Evolutionary conservation across 192 early-diverging fungal species (phyloP).

Genomic region (Podila epigama): DNA sequence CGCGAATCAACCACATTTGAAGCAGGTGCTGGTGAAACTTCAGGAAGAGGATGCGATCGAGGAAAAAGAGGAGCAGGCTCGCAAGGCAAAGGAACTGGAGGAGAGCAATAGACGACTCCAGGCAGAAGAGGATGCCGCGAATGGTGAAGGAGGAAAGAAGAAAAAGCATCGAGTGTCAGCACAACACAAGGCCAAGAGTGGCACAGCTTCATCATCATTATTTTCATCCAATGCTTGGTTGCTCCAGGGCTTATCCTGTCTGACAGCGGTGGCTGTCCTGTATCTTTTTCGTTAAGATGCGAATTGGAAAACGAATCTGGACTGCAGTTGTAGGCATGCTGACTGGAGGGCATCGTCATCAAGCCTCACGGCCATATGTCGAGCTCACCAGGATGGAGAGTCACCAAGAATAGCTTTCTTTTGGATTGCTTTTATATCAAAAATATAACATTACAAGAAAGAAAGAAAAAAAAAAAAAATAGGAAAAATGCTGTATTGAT

Average conservation of each 20-base stretch:
- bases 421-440: neutral
- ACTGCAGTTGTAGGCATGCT: neutral
- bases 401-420: no score
- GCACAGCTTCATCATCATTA: neutral
- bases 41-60: slow-evolving; percentile 1
- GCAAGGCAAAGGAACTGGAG: slow-evolving; percentile 6
- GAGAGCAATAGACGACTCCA: neutral
- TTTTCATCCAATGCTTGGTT: neutral
- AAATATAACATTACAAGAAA: neutral
- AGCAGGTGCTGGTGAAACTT: slow-evolving; percentile 7
- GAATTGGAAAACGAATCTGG: neutral
- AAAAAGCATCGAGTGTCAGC: neutral
- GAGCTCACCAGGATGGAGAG: neutral
- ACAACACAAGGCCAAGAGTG: neutral
- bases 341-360: neutral
- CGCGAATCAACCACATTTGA: slow-evolving; percentile 30
- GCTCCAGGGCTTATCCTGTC: slow-evolving; percentile 13
- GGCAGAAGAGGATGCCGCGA: neutral
- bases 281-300: slow-evolving; percentile 22
- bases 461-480: neutral
- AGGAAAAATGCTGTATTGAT: neutral
- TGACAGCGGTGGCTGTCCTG: slow-evolving; percentile 11
- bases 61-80: slow-evolving; percentile 13
- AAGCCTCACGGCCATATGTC: neutral
- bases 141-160: neutral